Evolutionary conservation across 2,329 filamentous ascomycete species (phyloP).

Genomic region (Daldinia sp.): DNA sequence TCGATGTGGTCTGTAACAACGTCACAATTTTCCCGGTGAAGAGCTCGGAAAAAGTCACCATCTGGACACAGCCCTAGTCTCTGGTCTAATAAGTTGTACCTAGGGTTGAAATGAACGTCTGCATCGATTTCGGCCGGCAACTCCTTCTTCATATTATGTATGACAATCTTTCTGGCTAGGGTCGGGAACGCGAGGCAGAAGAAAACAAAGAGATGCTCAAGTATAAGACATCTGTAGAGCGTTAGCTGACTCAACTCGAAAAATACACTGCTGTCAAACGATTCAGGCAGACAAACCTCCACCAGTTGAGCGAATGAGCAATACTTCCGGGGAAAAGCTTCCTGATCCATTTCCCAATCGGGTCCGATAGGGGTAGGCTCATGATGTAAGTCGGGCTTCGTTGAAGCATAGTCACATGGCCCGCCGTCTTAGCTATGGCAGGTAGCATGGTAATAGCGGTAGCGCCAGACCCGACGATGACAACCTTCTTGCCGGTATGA

Average conservation of each 20-base stretch:
- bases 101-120: conserved; percentile 62
- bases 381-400: conserved; percentile 78
- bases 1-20: conserved; percentile 57
- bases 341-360: conserved; percentile 49
- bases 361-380: conserved; percentile 56
- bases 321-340: conserved; percentile 54
- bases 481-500: conserved; percentile 71
- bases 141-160: conserved; percentile 51
- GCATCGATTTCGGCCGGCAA: conserved; percentile 58
- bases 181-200: conserved; percentile 61
- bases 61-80: conserved; percentile 67
- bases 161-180: conserved; percentile 54
- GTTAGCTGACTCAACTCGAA: background rate
- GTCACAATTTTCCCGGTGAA: conserved; percentile 51
- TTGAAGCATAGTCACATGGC: conserved; percentile 80
- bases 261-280: background rate
- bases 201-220: conserved; percentile 50
- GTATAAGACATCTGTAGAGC: conserved; percentile 44
- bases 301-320: conserved; percentile 54
- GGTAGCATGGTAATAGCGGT: conserved; percentile 83
- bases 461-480: conserved; percentile 80
- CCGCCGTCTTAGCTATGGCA: conserved; percentile 69
- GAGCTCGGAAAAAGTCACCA: conserved; percentile 54
- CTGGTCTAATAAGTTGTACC: conserved; percentile 70
- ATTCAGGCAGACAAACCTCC: conserved; percentile 43